These are phyloP conservation scores for Stemphylium vesicarium DNA, from an alignment of 2,329 filamentous ascomycete genomes.

Conservation along the genomic window DNA sequence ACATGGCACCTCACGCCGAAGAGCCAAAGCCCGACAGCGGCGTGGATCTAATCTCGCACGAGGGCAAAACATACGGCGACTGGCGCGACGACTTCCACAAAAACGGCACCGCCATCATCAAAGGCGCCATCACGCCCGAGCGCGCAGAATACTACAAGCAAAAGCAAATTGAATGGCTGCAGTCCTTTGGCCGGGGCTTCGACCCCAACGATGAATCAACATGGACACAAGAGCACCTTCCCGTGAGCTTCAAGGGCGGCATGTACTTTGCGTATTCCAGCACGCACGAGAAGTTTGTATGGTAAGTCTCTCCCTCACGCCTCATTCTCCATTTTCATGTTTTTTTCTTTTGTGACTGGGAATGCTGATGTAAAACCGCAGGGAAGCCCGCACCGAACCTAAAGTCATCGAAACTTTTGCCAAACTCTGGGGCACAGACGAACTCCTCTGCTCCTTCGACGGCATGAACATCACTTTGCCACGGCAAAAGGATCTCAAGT, in stretches of 20 bases:
- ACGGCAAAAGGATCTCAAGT: slow-evolving; percentile 40
- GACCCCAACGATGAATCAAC: slow-evolving; percentile 44
- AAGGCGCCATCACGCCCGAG: slow-evolving; percentile 49
- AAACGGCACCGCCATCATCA: slow-evolving; percentile 52
- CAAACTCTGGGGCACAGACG: slow-evolving; percentile 40
- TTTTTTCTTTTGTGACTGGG: too few relatives aligned
- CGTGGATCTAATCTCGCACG: slow-evolving; percentile 23
- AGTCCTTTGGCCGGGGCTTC: slow-evolving; percentile 52
- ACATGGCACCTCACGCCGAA: slow-evolving; percentile 27
- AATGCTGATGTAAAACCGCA: too few relatives aligned
- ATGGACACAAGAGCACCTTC: slow-evolving; percentile 48
- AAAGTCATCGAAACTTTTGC: slow-evolving; percentile 47
- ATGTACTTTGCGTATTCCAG: slow-evolving; percentile 52
- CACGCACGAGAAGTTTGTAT: slow-evolving; percentile 52
- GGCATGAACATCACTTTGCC: slow-evolving; percentile 50
- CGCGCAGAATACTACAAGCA: slow-evolving; percentile 50
- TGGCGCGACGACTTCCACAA: slow-evolving; percentile 45
- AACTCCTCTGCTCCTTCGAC: slow-evolving; percentile 50
- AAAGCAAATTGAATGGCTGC: slow-evolving; percentile 53
- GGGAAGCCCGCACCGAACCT: slow-evolving; percentile 45
- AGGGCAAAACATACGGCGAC: slow-evolving; percentile 19
- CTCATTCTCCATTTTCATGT: too few relatives aligned
- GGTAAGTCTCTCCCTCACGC: too few relatives aligned
- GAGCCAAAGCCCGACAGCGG: slow-evolving; percentile 21
- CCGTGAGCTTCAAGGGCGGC: slow-evolving; percentile 52